These are phyloP conservation scores for Davidsoniella neocaledoniae DNA, from an alignment of 2,329 filamentous ascomycete genomes.

Conservation along the genomic window DNA sequence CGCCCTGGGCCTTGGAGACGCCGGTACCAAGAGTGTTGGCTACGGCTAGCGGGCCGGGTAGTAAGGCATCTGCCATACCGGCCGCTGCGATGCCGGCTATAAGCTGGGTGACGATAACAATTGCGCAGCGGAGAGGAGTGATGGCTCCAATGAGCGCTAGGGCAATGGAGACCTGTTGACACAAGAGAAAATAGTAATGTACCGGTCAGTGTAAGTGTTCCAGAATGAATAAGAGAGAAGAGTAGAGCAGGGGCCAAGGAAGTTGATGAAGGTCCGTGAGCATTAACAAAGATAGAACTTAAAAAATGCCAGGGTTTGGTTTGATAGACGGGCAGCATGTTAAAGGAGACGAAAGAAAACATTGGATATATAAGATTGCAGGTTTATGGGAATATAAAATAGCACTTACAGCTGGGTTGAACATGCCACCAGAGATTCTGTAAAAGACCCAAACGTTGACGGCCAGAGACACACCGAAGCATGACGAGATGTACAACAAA, in stretches of 20 bases:
- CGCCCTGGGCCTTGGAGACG: constrained; percentile 35
- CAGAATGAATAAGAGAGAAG: background rate
- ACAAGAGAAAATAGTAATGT: background rate
- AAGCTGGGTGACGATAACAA: constrained; percentile 40
- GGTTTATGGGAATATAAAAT: background rate
- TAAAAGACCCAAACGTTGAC: constrained; percentile 42
- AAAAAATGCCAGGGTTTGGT: background rate
- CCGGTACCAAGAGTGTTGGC: constrained; percentile 37
- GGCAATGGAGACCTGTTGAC: constrained; percentile 33
- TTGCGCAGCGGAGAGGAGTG: constrained; percentile 30
- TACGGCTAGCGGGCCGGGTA: constrained; percentile 40
- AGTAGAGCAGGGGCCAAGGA: background rate
- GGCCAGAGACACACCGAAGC: constrained; percentile 33
- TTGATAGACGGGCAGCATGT: constrained; percentile 2
- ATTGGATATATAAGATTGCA: background rate
- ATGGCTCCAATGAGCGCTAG: constrained; percentile 42
- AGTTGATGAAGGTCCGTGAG: background rate
- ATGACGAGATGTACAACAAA: constrained; percentile 31
- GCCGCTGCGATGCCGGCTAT: constrained; percentile 41
- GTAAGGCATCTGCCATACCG: constrained; percentile 36
- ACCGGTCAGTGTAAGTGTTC: background rate
- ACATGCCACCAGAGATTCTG: constrained; percentile 34
- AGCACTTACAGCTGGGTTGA: constrained; percentile 31
- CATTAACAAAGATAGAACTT: background rate
- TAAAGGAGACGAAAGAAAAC: constrained; percentile 4